phyloP scores from a whole-genome alignment of 768 basidiomycete genomes.

The Cystobasidium tubakii region DNA sequence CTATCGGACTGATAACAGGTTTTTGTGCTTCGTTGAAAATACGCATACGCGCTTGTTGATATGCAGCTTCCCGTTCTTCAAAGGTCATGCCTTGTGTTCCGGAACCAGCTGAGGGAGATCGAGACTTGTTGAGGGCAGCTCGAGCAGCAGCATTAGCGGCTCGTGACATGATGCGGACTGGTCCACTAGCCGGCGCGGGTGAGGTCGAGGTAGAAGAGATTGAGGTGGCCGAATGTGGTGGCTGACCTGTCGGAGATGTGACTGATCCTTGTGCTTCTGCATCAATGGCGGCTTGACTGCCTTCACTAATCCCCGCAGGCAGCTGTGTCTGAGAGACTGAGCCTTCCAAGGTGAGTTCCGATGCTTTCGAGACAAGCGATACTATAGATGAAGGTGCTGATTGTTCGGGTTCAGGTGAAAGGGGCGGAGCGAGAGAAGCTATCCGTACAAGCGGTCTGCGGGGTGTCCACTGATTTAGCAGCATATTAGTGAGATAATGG shows the following conservation, averaged over 20 bases:
- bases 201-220: background rate
- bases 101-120: conserved; percentile 25
- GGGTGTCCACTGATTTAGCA: background rate
- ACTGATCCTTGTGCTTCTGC: background rate
- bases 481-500: background rate
- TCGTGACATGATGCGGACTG: conserved; percentile 28
- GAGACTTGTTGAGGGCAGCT: background rate
- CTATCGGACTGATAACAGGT: background rate
- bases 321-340: background rate
- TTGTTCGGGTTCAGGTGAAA: background rate
- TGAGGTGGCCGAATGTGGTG: background rate
- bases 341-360: background rate
- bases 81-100: conserved; percentile 39
- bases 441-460: conserved; percentile 25
- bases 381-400: background rate
- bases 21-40: conserved; percentile 39
- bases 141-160: background rate
- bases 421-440: conserved; percentile 3
- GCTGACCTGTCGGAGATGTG: background rate
- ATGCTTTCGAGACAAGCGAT: background rate
- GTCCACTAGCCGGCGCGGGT: background rate
- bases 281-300: background rate
- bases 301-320: background rate
- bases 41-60: conserved; percentile 44
- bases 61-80: conserved; percentile 45